Evolutionary conservation across 2,329 filamentous ascomycete species (phyloP).

Genomic region (Fusarium chuoi): DNA sequence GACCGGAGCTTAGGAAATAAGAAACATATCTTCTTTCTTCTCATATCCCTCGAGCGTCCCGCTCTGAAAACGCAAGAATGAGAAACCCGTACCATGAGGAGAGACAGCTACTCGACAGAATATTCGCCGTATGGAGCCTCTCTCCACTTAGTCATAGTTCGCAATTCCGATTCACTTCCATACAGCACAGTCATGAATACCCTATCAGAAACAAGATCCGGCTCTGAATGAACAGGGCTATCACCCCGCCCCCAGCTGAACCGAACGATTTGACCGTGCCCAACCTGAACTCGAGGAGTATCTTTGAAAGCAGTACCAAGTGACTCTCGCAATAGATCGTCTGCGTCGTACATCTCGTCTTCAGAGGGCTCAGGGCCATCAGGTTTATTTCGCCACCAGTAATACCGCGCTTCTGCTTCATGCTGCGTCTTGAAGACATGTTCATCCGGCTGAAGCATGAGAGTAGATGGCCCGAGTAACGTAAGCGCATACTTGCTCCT

Average conservation of each 20-base stretch:
- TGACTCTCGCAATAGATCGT: background rate
- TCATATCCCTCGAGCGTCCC: rapidly evolving
- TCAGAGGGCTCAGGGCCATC: background rate
- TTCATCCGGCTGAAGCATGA: background rate
- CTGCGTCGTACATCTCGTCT: background rate
- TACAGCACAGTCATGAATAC: background rate
- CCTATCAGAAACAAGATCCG: background rate
- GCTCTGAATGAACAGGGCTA: background rate
- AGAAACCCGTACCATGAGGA: rapidly evolving
- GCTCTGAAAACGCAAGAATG: background rate
- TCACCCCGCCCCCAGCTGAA: background rate
- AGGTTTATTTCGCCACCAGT: background rate
- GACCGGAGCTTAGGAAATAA: rapidly evolving
- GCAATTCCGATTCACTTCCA: background rate
- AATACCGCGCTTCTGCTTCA: background rate
- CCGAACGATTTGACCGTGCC: background rate
- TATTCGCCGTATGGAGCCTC: background rate
- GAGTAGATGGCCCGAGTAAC: background rate
- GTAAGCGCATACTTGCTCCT: background rate
- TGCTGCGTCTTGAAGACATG: background rate
- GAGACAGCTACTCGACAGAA: background rate
- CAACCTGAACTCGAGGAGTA: background rate
- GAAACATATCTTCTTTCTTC: rapidly evolving
- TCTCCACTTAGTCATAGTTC: background rate
- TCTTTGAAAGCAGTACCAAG: background rate